phyloP scores from a whole-genome alignment of 2,329 filamentous ascomycete species.

The Macrophomina pseudophaseolina region DNA sequence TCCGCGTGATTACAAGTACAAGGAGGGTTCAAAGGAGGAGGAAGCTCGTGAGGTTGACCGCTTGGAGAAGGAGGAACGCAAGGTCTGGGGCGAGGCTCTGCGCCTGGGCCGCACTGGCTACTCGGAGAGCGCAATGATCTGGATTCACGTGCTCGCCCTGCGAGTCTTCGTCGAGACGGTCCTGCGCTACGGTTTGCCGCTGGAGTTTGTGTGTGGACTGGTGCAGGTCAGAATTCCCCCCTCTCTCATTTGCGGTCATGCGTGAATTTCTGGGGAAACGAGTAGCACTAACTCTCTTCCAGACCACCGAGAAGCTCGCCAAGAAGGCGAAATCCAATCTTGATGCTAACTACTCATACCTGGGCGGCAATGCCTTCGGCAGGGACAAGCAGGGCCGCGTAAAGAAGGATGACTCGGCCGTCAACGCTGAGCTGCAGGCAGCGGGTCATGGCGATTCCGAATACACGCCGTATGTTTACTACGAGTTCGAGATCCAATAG shows the following conservation, averaged over 20 bases:
- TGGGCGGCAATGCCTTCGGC: conserved; percentile 92
- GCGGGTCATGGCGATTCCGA: conserved; percentile 74
- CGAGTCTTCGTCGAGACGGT: conserved; percentile 98
- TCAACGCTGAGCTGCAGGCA: conserved; percentile 83
- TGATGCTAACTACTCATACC: conserved; percentile 84
- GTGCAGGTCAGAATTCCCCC: conserved; percentile 66
- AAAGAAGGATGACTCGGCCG: conserved; percentile 82
- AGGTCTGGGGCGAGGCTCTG: conserved; percentile 90
- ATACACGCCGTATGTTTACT: conserved; percentile 97
- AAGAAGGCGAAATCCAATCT: conserved; percentile 72
- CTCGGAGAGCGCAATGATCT: conserved; percentile 94
- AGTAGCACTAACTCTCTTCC: conserved; percentile 2
- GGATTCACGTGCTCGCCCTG: conserved; percentile 89
- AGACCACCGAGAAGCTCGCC: conserved; percentile 82
- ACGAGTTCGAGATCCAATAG: conserved; percentile 78
- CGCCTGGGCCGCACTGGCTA: conserved; percentile 88
- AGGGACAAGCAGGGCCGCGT: conserved; percentile 91
- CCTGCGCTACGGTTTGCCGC: conserved; percentile 88
- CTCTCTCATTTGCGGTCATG: background rate
- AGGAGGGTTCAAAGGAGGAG: conserved; percentile 86
- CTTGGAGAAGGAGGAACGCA: conserved; percentile 82
- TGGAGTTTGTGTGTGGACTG: conserved; percentile 85
- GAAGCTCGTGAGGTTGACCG: conserved; percentile 86
- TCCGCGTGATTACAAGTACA: conserved; percentile 90
- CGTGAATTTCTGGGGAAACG: background rate